Conservation (phyloP, 306 rosid species). For the Quercus engelmannii region DNA sequence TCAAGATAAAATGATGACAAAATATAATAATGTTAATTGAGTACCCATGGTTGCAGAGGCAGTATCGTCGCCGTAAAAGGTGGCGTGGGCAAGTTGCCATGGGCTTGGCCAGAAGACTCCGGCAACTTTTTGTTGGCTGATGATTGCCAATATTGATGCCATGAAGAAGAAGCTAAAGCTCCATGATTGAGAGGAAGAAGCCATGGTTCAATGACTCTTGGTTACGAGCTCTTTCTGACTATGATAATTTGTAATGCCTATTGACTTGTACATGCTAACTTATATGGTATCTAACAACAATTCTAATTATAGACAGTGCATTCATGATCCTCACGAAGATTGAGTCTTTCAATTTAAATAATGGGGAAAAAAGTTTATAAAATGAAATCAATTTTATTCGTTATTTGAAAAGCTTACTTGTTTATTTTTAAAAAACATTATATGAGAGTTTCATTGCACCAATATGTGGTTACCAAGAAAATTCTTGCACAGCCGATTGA, state of each 20-base stretch:
- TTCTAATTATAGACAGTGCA: background rate
- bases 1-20: background rate
- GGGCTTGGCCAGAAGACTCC: conserved; percentile 51
- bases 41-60: conserved; percentile 83
- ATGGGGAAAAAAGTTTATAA: background rate
- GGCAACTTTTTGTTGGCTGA: conserved; percentile 6
- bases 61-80: conserved; percentile 90
- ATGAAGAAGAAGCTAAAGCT: conserved; percentile 28
- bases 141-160: conserved; percentile 27
- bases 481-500: background rate
- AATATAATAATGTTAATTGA: background rate
- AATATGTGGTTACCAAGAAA: background rate
- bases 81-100: conserved; percentile 75
- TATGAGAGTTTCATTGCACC: too few relatives aligned
- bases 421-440: too few relatives aligned
- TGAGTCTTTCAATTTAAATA: conserved; percentile 20
- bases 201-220: conserved; percentile 34
- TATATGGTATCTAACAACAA: conserved; percentile 34
- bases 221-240: background rate
- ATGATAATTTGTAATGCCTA: conserved; percentile 19
- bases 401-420: background rate
- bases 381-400: background rate
- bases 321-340: conserved; percentile 64
- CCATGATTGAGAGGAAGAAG: conserved; percentile 33
- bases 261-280: conserved; percentile 24